These are phyloP conservation scores for Trichoderma brevicompactum DNA, from an alignment of 2,329 filamentous ascomycete genomes.

Conservation along the genomic window DNA sequence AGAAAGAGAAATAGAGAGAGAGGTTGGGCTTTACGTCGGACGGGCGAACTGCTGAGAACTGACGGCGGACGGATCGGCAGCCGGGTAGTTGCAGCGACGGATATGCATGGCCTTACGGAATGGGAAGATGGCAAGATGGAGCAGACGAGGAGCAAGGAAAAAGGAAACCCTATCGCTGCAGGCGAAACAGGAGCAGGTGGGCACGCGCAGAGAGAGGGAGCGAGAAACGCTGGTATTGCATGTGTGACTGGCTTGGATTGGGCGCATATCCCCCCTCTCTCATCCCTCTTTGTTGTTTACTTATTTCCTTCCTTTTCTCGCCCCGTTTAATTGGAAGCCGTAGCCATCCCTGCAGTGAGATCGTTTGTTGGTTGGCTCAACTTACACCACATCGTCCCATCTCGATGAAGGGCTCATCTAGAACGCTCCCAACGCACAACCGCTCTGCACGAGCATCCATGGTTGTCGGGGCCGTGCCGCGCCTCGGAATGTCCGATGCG, in stretches of 20 bases:
- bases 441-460: not conserved
- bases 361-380: constrained; percentile 19
- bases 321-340: not conserved
- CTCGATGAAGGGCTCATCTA: constrained; percentile 14
- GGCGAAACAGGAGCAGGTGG: not conserved
- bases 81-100: constrained; percentile 21
- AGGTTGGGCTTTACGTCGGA: not conserved
- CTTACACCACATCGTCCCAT: constrained; percentile 21
- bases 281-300: not conserved
- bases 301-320: not conserved
- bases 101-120: constrained; percentile 26
- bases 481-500: constrained; percentile 21
- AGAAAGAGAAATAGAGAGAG: not conserved
- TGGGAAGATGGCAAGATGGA: constrained; percentile 2
- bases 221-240: constrained; percentile 16
- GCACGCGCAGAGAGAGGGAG: not conserved
- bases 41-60: constrained; percentile 11
- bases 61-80: constrained; percentile 26
- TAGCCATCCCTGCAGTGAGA: constrained; percentile 1
- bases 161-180: not conserved
- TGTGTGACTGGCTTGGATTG: constrained; percentile 1
- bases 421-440: constrained; percentile 10
- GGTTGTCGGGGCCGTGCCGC: constrained; percentile 16
- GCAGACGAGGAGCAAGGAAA: not conserved
- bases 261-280: not conserved